Conservation (phyloP, 2,329 filamentous ascomycete genomes). For the Colletotrichum sp. region DNA sequence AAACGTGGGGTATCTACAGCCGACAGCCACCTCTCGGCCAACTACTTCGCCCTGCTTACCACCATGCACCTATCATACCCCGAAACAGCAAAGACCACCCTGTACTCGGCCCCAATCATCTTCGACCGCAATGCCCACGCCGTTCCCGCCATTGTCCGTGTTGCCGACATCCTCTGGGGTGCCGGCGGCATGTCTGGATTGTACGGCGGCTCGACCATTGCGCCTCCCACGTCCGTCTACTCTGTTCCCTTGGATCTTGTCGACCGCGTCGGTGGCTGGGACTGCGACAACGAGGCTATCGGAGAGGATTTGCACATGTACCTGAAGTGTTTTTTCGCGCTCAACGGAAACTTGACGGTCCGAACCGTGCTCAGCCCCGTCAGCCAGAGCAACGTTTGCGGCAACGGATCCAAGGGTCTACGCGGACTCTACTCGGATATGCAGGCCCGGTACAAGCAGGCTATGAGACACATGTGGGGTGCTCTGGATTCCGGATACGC, state of each 20-base stretch:
- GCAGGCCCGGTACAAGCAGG: constrained; percentile 72
- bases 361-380: constrained; percentile 71
- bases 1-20: constrained; percentile 47
- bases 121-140: constrained; percentile 76
- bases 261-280: constrained; percentile 75
- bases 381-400: constrained; percentile 75
- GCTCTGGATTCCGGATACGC: constrained; percentile 72
- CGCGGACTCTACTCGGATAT: constrained; percentile 62
- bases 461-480: constrained; percentile 78
- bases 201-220: constrained; percentile 66
- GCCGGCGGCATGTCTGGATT: constrained; percentile 74
- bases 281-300: constrained; percentile 72
- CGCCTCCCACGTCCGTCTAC: constrained; percentile 77
- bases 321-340: constrained; percentile 77
- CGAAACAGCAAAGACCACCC: constrained; percentile 64
- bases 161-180: constrained; percentile 75
- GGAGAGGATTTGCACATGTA: constrained; percentile 82
- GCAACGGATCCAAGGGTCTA: constrained; percentile 57
- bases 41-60: constrained; percentile 70
- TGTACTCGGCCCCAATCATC: constrained; percentile 74
- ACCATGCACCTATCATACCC: constrained; percentile 66
- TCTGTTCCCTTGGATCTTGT: constrained; percentile 71
- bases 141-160: constrained; percentile 71
- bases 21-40: constrained; percentile 72
- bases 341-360: constrained; percentile 71